phyloP scores from a whole-genome alignment of 129 eudicot species.

The Chrysanthemum makinoi region DNA sequence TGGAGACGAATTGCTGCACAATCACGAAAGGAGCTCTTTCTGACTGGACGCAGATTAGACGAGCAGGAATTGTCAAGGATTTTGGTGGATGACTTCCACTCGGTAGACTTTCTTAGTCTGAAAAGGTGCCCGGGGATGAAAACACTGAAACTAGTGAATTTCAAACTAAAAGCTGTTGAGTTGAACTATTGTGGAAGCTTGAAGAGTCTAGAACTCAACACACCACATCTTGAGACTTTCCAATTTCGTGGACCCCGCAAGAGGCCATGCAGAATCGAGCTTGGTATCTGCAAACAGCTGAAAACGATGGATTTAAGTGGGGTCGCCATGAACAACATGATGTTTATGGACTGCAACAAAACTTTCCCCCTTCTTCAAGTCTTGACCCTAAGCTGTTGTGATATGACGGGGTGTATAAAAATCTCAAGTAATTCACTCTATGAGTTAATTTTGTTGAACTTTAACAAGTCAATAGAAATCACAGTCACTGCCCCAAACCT shows the following conservation, averaged over 20 bases:
- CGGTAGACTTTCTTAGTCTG: neutral
- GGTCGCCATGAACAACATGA: neutral
- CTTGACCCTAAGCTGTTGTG: neutral
- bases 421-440: neutral
- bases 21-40: neutral
- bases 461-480: neutral
- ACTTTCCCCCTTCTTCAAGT: neutral
- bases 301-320: neutral
- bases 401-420: neutral
- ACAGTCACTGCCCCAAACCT: constrained; percentile 6
- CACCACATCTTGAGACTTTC: neutral
- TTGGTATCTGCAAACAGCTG: constrained; percentile 4
- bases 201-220: neutral
- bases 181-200: neutral
- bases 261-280: neutral
- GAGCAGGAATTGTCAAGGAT: constrained; percentile 4
- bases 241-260: neutral
- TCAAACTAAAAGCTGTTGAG: neutral
- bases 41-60: neutral
- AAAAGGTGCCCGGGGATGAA: neutral
- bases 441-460: neutral
- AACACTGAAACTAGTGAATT: constrained; percentile 7
- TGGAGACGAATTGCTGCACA: constrained; percentile 10
- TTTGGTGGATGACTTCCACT: constrained; percentile 4
- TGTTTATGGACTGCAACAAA: neutral